Evolutionary conservation across 768 basidiomycete genomes (phyloP).

Genomic region (Mycena vitilis): DNA sequence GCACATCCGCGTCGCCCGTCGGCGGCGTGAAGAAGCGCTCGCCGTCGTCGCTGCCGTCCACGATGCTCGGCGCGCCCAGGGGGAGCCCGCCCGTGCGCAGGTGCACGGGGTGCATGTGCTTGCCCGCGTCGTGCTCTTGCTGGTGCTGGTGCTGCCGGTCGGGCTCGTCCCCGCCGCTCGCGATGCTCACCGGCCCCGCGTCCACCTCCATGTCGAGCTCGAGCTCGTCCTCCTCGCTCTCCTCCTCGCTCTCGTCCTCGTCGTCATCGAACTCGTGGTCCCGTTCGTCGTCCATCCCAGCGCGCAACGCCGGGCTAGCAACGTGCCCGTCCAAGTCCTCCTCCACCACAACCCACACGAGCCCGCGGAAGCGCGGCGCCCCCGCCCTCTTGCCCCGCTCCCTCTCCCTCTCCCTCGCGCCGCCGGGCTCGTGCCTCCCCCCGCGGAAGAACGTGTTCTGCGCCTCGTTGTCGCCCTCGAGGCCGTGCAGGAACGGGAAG

Average conservation of each 20-base stretch:
- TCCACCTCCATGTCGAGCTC: slow-evolving; percentile 39
- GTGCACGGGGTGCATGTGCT: slow-evolving; percentile 69
- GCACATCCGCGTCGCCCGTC: slow-evolving; percentile 5
- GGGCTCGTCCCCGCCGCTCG: slow-evolving; percentile 42
- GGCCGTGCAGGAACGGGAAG: slow-evolving; percentile 91
- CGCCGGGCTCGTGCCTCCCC: slow-evolving; percentile 41
- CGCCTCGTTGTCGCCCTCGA: slow-evolving; percentile 82
- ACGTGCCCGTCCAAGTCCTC: slow-evolving; percentile 59
- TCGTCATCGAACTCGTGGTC: slow-evolving; percentile 35
- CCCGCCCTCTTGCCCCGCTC: background rate
- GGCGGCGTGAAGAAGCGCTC: background rate
- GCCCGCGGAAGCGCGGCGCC: slow-evolving; percentile 69
- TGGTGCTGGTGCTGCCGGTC: background rate
- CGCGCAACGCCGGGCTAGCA: slow-evolving; percentile 28
- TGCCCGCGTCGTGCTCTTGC: slow-evolving; percentile 37
- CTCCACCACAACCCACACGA: slow-evolving; percentile 86
- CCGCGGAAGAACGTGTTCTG: slow-evolving; percentile 82
- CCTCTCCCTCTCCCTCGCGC: background rate
- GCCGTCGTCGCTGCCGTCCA: background rate
- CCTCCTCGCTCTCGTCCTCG: slow-evolving; percentile 23
- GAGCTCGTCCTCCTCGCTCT: background rate
- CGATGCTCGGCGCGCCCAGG: slow-evolving; percentile 6
- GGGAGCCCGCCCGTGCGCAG: slow-evolving; percentile 19
- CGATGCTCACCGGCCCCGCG: slow-evolving; percentile 18
- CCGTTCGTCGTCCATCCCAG: slow-evolving; percentile 30